Conservation (phyloP, 2,329 filamentous ascomycete species). For the Verticillium tricorpus region DNA sequence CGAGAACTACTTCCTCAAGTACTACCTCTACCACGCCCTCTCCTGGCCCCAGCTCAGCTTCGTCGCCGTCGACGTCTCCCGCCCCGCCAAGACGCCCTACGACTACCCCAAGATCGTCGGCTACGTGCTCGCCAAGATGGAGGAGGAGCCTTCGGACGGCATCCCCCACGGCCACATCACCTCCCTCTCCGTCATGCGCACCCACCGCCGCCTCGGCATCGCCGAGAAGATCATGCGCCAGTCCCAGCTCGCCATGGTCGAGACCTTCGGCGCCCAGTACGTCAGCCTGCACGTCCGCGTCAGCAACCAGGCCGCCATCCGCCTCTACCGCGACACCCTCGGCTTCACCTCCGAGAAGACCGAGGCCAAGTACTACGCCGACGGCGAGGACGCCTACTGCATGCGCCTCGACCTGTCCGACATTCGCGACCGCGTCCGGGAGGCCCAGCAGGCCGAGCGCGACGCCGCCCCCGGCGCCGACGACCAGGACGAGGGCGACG, state of each 20-base stretch:
- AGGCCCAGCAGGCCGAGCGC: conserved; percentile 26
- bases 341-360: conserved; percentile 85
- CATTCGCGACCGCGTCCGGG: conserved; percentile 42
- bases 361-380: conserved; percentile 90
- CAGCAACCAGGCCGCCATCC: conserved; percentile 85
- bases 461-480: conserved; percentile 22
- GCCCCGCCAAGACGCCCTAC: conserved; percentile 71
- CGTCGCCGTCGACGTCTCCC: conserved; percentile 87
- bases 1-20: conserved; percentile 99
- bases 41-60: conserved; percentile 97
- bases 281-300: conserved; percentile 95
- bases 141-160: conserved; percentile 91
- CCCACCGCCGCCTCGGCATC: conserved; percentile 83
- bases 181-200: conserved; percentile 91
- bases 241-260: conserved; percentile 93
- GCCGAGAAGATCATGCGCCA: conserved; percentile 98
- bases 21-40: conserved; percentile 98
- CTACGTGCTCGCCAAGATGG: conserved; percentile 99
- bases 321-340: conserved; percentile 88
- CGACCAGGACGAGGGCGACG: conserved; percentile 60
- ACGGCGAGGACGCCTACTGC: conserved; percentile 91
- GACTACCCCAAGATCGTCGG: conserved; percentile 97
- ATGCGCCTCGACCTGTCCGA: conserved; percentile 83
- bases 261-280: conserved; percentile 86
- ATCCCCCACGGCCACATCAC: conserved; percentile 96